Conservation (phyloP, 108 stramenopile species). For the Skeletonema costatum region DNA sequence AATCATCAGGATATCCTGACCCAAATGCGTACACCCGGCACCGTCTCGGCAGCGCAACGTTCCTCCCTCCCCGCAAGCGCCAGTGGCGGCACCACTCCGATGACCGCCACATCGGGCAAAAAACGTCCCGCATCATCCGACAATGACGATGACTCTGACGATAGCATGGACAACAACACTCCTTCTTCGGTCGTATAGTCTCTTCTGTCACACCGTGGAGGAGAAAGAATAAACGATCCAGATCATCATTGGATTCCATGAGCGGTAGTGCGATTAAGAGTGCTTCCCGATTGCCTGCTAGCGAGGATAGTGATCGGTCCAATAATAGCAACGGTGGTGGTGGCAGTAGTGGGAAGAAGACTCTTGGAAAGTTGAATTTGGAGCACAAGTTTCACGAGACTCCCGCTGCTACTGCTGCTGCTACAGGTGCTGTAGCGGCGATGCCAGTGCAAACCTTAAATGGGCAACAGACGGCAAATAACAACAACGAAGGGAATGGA, state of each 20-base stretch:
- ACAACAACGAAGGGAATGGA: background rate
- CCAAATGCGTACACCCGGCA: constrained; percentile 3
- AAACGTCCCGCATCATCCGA: constrained; percentile 13
- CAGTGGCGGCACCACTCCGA: background rate
- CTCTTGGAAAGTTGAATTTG: constrained; percentile 22
- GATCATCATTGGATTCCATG: constrained; percentile 26
- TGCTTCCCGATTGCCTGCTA: constrained; percentile 4
- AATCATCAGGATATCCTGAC: constrained; percentile 1
- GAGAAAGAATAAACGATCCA: constrained; percentile 4
- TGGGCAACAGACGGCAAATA: background rate
- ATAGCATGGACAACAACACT: background rate
- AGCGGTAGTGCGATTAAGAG: constrained; percentile 30
- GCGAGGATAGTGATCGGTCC: background rate
- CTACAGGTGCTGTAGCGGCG: background rate
- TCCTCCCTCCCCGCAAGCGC: background rate
- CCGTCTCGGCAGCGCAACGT: background rate
- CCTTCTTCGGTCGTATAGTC: background rate
- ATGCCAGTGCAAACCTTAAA: background rate
- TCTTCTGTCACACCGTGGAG: constrained; percentile 11
- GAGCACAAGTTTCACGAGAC: constrained; percentile 19
- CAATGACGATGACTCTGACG: background rate
- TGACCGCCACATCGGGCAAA: constrained; percentile 11
- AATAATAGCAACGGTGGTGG: background rate
- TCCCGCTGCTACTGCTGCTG: background rate
- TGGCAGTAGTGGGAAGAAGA: background rate